A percentile compares a stretch with the other conserved stretches of the same genome.
phyloP scores from a whole-genome alignment of 148 eudicot genomes.

The Silene conica region DNA sequence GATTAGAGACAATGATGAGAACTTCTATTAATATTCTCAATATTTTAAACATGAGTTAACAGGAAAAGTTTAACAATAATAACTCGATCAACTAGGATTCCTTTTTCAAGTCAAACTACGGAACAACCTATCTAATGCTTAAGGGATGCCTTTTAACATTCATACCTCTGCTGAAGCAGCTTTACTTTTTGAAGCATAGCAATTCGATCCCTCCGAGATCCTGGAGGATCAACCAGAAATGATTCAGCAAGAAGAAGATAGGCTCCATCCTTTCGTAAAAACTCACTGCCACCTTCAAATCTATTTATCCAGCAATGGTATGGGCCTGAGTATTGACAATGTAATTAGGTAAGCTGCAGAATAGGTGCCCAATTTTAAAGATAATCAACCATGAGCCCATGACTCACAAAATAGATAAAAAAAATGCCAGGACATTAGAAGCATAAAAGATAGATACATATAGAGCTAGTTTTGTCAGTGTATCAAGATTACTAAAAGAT shows the following conservation, averaged over 20 bases:
- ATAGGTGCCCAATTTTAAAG: not conserved
- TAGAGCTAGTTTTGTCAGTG: not conserved
- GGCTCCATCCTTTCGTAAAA: slow-evolving; percentile 35
- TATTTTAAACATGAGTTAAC: not conserved
- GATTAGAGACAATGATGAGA: slow-evolving; percentile 5
- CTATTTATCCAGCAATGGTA: slow-evolving; percentile 70
- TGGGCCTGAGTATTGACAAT: slow-evolving; percentile 51
- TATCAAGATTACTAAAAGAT: not conserved
- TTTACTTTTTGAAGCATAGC: slow-evolving; percentile 58
- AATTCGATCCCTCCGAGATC: slow-evolving; percentile 23
- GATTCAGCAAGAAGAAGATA: slow-evolving; percentile 57
- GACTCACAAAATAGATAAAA: not conserved
- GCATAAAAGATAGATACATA: not conserved
- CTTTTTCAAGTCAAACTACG: not conserved
- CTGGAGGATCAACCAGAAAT: slow-evolving; percentile 37
- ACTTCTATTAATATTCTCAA: not conserved
- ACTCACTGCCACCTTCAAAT: slow-evolving; percentile 30
- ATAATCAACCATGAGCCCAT: not conserved
- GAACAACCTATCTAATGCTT: not conserved
- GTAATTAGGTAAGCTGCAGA: not conserved
- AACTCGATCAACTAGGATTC: not conserved
- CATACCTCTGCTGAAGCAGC: slow-evolving; percentile 83
- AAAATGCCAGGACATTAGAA: not conserved
- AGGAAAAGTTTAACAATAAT: not conserved
- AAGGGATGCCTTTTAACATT: slow-evolving; percentile 8